These are phyloP conservation scores for Celoporthe dispersa DNA, from an alignment of 2,329 filamentous ascomycete genomes.

Conservation along the genomic window DNA sequence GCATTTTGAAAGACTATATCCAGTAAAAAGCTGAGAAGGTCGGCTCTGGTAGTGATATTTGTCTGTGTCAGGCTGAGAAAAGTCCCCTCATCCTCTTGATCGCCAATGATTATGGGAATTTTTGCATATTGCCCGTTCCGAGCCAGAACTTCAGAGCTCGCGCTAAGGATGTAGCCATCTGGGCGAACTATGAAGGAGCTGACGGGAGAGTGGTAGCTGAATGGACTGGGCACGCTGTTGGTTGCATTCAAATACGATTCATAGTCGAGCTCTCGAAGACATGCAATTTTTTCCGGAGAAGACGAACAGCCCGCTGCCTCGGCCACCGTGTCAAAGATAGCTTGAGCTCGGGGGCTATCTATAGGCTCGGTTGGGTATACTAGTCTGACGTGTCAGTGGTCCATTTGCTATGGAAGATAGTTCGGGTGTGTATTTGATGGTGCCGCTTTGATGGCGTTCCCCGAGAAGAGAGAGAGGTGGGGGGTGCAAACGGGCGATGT, in stretches of 20 bases:
- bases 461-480: too few relatives aligned
- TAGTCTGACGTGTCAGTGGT: too few relatives aligned
- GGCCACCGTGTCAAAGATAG: slow-evolving; percentile 56
- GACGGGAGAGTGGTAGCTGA: slow-evolving; percentile 60
- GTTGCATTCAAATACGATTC: slow-evolving; percentile 57
- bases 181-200: slow-evolving; percentile 66
- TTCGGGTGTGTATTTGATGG: too few relatives aligned
- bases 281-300: slow-evolving; percentile 54
- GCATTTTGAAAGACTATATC: slow-evolving; percentile 53
- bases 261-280: slow-evolving; percentile 57
- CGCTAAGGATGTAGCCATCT: slow-evolving; percentile 57
- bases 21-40: slow-evolving; percentile 58
- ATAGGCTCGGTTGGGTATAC: slow-evolving; percentile 50
- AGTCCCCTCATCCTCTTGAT: slow-evolving; percentile 70
- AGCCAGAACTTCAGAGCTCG: slow-evolving; percentile 56
- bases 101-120: slow-evolving; percentile 66
- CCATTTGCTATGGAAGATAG: too few relatives aligned
- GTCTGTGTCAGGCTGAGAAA: slow-evolving; percentile 63
- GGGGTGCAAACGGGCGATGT: too few relatives aligned
- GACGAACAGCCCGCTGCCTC: slow-evolving; percentile 55
- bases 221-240: slow-evolving; percentile 60
- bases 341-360: slow-evolving; percentile 60
- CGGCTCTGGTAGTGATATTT: slow-evolving; percentile 59
- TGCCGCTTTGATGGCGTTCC: too few relatives aligned
- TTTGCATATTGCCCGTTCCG: slow-evolving; percentile 54